These are phyloP conservation scores for Tolypocladium paradoxum DNA, from an alignment of 2,329 filamentous ascomycete species.

Conservation along the genomic window DNA sequence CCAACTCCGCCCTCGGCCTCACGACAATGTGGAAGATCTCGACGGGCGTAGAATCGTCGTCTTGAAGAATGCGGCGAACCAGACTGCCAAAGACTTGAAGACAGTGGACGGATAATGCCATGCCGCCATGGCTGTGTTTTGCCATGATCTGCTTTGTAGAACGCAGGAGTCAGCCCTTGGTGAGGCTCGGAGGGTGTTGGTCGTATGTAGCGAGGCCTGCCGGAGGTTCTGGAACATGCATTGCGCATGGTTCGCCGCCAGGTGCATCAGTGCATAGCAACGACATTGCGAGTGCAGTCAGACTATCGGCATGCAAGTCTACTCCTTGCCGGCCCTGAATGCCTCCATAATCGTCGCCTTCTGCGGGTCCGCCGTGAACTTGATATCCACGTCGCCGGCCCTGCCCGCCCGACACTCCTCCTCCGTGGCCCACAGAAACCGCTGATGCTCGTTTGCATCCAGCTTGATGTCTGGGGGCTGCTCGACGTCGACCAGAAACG, in stretches of 20 bases:
- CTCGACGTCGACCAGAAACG: conserved; percentile 11
- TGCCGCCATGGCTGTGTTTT: neutral
- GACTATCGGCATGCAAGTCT: neutral
- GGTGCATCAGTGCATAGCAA: no score
- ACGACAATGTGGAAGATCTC: neutral
- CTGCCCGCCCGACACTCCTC: conserved; percentile 12
- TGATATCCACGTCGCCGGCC: conserved; percentile 8
- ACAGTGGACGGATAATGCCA: neutral
- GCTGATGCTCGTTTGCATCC: conserved; percentile 20
- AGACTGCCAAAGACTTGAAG: neutral
- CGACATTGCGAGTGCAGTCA: no score
- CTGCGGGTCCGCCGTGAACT: conserved; percentile 10
- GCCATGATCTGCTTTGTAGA: no score
- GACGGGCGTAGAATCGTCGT: neutral
- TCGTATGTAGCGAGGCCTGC: no score
- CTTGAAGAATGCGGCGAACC: neutral
- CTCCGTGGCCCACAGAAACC: conserved; percentile 19
- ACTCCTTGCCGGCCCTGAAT: conserved; percentile 3
- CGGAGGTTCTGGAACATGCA: no score
- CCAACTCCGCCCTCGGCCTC: conserved; percentile 6
- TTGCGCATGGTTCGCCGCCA: neutral
- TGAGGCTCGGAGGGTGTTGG: no score
- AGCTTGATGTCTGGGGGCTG: conserved; percentile 10
- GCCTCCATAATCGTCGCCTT: conserved; percentile 11
- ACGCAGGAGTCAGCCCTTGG: no score